Conservation (phyloP, 129 eudicot species). For the Flaveria ramosissima region DNA sequence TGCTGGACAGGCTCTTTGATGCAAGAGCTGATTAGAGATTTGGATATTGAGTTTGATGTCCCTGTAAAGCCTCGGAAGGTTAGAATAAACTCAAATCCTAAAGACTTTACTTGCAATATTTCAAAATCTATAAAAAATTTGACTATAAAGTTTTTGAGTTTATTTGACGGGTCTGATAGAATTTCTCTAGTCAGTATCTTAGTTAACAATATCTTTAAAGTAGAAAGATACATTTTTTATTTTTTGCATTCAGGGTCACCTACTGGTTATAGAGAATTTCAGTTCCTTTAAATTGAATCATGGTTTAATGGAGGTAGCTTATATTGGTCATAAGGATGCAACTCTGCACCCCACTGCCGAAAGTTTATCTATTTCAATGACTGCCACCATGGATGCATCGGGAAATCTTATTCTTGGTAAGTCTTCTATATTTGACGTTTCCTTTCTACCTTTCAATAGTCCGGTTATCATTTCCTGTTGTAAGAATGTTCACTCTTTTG, state of each 20-base stretch:
- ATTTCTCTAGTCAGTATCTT: background rate
- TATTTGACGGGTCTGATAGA: background rate
- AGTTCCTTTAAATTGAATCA: conserved; percentile 64
- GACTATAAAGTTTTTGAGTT: background rate
- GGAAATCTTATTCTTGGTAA: conserved; percentile 94
- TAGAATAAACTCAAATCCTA: conserved; percentile 1
- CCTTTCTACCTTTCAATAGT: conserved; percentile 1
- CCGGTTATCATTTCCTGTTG: conserved; percentile 6
- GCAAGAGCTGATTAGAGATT: conserved; percentile 49
- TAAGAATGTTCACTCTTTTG: background rate
- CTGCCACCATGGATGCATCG: conserved; percentile 77
- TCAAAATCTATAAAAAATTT: background rate
- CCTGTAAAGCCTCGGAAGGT: conserved; percentile 98
- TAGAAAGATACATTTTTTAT: conserved; percentile 1
- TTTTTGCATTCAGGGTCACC: conserved; percentile 65
- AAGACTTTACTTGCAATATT: background rate
- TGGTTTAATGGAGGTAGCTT: conserved; percentile 92
- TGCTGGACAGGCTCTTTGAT: conserved; percentile 92
- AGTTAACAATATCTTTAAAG: background rate
- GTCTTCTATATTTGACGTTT: conserved; percentile 10
- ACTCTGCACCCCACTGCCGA: conserved; percentile 39
- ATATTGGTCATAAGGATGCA: conserved; percentile 64
- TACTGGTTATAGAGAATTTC: conserved; percentile 76
- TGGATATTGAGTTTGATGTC: conserved; percentile 45
- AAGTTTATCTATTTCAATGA: conserved; percentile 76